Percentiles rank a stretch among this genome's conserved stretches.
Evolutionary conservation across 225 moss, liverwort and hornwort genomes (phyloP).

Genomic region (Neckera pumila): DNA sequence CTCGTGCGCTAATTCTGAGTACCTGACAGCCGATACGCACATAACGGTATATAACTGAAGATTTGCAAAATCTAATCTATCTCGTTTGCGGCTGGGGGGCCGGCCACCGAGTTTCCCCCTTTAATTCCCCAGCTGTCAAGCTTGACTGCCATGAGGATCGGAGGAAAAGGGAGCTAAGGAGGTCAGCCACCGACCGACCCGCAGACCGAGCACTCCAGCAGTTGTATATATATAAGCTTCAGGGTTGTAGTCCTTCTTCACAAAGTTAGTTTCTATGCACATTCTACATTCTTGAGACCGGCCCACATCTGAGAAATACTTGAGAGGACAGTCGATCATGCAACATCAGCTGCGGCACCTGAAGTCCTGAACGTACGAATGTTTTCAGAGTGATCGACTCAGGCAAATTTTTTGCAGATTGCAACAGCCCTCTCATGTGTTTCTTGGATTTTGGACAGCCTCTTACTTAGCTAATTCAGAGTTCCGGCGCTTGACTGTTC

Average conservation of each 20-base stretch:
- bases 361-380: too few relatives aligned
- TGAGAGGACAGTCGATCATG: slow-evolving; percentile 11
- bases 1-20: neutral
- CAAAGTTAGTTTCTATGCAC: neutral
- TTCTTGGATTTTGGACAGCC: neutral
- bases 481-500: neutral
- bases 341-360: neutral
- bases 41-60: neutral
- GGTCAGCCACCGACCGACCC: neutral
- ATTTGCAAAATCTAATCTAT: neutral
- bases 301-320: slow-evolving; percentile 16
- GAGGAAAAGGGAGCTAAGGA: neutral
- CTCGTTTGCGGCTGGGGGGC: neutral
- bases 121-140: neutral
- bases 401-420: neutral
- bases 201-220: neutral
- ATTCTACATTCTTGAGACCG: neutral
- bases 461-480: neutral
- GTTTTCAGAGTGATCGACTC: too few relatives aligned
- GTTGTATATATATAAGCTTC: neutral
- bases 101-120: too few relatives aligned
- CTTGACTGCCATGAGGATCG: neutral
- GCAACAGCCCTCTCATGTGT: slow-evolving; percentile 3
- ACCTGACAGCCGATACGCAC: neutral
- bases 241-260: neutral